These are phyloP conservation scores for Nothophaeocryptopus gaeumannii DNA, from an alignment of 2,329 filamentous ascomycete species.

Conservation along the genomic window DNA sequence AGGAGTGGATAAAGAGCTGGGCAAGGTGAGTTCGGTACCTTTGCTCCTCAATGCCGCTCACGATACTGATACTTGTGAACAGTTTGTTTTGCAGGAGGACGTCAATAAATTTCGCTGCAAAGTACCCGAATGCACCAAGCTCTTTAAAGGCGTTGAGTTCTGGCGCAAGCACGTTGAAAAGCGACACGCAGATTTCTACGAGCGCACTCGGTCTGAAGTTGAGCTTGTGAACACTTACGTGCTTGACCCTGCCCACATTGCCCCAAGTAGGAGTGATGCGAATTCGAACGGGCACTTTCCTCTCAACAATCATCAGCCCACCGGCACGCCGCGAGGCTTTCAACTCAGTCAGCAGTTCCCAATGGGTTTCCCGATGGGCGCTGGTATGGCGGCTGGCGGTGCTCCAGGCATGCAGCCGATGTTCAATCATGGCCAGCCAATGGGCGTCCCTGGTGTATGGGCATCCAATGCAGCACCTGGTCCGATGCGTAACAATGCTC, in stretches of 20 bases:
- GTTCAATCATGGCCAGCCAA: conserved; percentile 44
- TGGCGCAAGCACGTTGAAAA: conserved; percentile 99
- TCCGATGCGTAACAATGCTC: conserved; percentile 40
- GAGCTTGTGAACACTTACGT: conserved; percentile 92
- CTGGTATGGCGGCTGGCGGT: conserved; percentile 35
- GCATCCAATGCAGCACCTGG: conserved; percentile 25
- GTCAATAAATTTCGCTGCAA: conserved; percentile 96
- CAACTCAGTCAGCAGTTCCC: conserved; percentile 67
- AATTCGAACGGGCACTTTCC: conserved; percentile 97
- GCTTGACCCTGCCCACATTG: conserved; percentile 89
- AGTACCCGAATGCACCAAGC: conserved; percentile 89
- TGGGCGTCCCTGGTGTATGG: conserved; percentile 28
- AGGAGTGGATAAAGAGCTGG: conserved; percentile 78
- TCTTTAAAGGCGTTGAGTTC: conserved; percentile 96
- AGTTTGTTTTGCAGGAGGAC: conserved; percentile 91
- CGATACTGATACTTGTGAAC: conserved; percentile 1
- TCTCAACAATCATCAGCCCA: conserved; percentile 65
- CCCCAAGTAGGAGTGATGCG: conserved; percentile 85
- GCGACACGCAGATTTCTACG: conserved; percentile 84
- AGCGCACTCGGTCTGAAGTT: conserved; percentile 77
- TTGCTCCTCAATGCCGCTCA: neutral
- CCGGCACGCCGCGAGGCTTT: conserved; percentile 88
- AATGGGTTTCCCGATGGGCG: conserved; percentile 37
- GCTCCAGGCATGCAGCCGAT: conserved; percentile 33
- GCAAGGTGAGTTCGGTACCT: conserved; percentile 49